Evolutionary conservation across 176 grass and related monocot species (phyloP).

Genomic region (Raddia guianensis): DNA sequence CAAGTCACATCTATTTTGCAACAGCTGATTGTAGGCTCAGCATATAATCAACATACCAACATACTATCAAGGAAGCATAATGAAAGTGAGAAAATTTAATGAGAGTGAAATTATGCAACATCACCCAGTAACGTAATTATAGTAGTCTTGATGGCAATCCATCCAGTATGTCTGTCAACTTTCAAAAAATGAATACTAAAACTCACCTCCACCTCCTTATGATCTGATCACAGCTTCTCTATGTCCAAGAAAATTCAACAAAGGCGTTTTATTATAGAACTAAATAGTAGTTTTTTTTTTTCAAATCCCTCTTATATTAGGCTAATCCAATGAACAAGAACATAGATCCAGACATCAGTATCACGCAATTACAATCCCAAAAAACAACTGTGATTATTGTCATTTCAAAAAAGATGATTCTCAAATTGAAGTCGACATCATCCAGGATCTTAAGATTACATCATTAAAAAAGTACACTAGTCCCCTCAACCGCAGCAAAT

Average conservation of each 20-base stretch:
- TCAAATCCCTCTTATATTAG: neutral
- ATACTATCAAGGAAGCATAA: neutral
- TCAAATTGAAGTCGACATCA: conserved; percentile 15
- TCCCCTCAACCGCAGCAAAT: conserved; percentile 20
- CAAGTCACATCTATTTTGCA: neutral
- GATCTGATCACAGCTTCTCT: neutral
- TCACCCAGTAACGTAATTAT: neutral
- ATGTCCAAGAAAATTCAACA: conserved; percentile 4
- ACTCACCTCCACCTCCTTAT: neutral
- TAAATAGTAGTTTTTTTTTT: neutral
- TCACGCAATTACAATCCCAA: neutral
- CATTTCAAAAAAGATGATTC: conserved; percentile 41
- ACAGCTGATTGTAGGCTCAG: too few species aligned
- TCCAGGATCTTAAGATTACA: conserved; percentile 28
- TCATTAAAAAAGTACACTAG: conserved; percentile 35
- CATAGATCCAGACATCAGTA: neutral
- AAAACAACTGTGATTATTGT: neutral
- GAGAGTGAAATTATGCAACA: neutral
- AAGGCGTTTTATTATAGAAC: neutral
- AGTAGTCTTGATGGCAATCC: neutral
- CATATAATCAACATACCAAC: neutral
- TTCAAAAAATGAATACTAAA: neutral
- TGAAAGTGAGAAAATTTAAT: neutral
- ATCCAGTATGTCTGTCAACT: neutral
- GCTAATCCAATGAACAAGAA: neutral